A percentile compares a stretch with the other conserved stretches of the same genome.
Evolutionary conservation across 257 asterid genomes (phyloP).

Genomic region (Penstemon eatonii): DNA sequence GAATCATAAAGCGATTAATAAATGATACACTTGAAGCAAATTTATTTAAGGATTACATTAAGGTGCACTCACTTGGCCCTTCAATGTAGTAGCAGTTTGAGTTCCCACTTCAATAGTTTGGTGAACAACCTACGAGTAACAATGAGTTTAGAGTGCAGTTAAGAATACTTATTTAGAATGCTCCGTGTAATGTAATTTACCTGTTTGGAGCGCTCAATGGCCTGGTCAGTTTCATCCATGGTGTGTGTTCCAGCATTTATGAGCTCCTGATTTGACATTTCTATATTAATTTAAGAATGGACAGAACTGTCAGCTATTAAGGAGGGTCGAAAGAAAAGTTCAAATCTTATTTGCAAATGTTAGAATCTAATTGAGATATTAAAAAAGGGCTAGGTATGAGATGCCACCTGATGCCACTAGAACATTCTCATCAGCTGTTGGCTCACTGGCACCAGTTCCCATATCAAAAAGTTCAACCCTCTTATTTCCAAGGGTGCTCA

Average conservation of each 20-base stretch:
- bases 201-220: constrained; percentile 99
- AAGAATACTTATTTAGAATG: constrained; percentile 25
- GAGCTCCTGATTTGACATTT: constrained; percentile 98
- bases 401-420: constrained; percentile 84
- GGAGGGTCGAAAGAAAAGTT: neutral
- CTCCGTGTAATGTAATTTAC: constrained; percentile 34
- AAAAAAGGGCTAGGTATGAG: constrained; percentile 6
- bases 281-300: constrained; percentile 46
- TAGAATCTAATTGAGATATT: too few species aligned
- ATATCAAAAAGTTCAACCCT: constrained; percentile 92
- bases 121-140: constrained; percentile 78
- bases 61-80: constrained; percentile 79
- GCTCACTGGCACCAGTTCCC: constrained; percentile 85
- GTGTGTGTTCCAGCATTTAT: constrained; percentile 65
- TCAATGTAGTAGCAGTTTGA: constrained; percentile 86
- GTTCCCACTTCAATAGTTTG: constrained; percentile 97
- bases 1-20: constrained; percentile 11
- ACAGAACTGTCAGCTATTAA: constrained; percentile 33
- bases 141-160: constrained; percentile 26
- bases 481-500: constrained; percentile 92
- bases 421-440: constrained; percentile 83
- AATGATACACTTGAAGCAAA: constrained; percentile 17
- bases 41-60: neutral
- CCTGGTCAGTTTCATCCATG: constrained; percentile 99
- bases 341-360: too few species aligned